Evolutionary conservation across 2,329 filamentous ascomycete species (phyloP), one percentile per base, ranked within the genome.

Genomic region (Exophiala sp.): DNA sequence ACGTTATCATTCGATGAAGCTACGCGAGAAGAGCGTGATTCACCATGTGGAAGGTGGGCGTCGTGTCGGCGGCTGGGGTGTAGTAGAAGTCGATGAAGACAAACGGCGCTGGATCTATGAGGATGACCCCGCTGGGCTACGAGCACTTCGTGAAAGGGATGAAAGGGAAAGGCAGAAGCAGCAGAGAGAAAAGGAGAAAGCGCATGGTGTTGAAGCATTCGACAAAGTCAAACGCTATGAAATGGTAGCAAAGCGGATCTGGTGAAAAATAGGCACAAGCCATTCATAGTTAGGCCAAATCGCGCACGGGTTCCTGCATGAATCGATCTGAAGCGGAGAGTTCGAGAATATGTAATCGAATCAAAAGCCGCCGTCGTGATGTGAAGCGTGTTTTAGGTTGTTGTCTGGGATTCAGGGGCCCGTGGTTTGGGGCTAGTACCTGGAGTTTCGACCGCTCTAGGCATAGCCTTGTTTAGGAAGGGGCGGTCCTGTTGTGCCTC

Each of bases 241-340:
- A 68, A 96, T 97, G 94, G 86, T 91, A 64, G 89, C 90, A 0
- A 97, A 96, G 79, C 81, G 94, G 68, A 99, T 99, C 64, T 99
- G 94, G 94, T 97, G 44, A 53, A n/a, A 24, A 12, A 18, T 18
- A 14, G n/a, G 10, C 5, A 20, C 5, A 2, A 41, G 14, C 20
- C 16, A 24, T 21, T 21, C 40, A 21, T 10, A 10, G 20, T 24
- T 18, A 41, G 39, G 5, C 10, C 35, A 38, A 38, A 12, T 12
- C 42, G 21, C 43, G 24, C 32, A 52, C 53, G 54, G 54, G 54
- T 57, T 57, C 54, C 54, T 58, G 55, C 55, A 58, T 51, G 51
- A 41, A 47, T 11, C 41, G 44, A 36, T 50, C 39, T 41, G n/a
- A 8, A 6, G 24, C 24, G 24, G 29, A 32, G 41, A n/a, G 47